A percentile compares a stretch with the other conserved stretches of the same genome.
Conservation (phyloP, 352 stramenopile species). For the Pythium sp. region DNA sequence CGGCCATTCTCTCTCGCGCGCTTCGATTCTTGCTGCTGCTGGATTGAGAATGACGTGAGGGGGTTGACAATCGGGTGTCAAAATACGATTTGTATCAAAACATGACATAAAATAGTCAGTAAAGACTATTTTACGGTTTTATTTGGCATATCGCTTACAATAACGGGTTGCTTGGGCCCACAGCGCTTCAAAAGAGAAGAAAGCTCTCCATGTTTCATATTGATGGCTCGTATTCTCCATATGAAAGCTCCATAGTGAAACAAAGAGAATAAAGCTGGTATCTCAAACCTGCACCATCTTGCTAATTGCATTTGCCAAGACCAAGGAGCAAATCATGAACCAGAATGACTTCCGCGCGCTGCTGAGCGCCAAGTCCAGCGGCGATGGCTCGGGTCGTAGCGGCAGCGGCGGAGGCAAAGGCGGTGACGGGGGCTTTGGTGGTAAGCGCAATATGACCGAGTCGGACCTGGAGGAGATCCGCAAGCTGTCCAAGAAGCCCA, state of each 20-base stretch:
- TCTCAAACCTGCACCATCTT: not conserved
- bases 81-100: not conserved
- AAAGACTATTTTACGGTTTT: not conserved
- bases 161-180: no score
- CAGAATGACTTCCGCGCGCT: constrained; percentile 78
- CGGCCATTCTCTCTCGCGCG: not conserved
- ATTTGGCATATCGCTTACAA: no score
- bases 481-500: constrained; percentile 61
- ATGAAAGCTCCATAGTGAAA: not conserved
- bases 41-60: not conserved
- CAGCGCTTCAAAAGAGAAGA: not conserved
- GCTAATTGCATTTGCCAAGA: constrained; percentile 1
- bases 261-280: not conserved
- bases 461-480: constrained; percentile 44
- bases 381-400: constrained; percentile 2
- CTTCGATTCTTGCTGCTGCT: not conserved
- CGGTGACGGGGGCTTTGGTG: constrained; percentile 30
- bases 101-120: not conserved
- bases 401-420: constrained; percentile 6
- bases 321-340: constrained; percentile 37
- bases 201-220: not conserved
- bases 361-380: constrained; percentile 29
- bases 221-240: not conserved
- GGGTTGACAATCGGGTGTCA: not conserved
- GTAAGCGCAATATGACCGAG: constrained; percentile 57